Evolutionary conservation across 306 rosid species (phyloP).

Genomic region (Acmispon strigosus): DNA sequence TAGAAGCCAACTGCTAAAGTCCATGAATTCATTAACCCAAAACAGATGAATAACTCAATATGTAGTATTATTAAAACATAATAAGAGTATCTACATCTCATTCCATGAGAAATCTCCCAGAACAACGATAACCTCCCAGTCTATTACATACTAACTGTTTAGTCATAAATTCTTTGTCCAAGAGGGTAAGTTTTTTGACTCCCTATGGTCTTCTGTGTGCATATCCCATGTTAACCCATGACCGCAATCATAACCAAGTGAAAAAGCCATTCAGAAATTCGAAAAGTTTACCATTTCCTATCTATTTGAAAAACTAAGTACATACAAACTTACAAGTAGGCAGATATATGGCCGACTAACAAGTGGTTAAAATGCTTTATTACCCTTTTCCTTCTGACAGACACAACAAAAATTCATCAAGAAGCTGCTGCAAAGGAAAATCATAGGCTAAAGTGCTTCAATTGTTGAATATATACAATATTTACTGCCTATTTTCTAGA

Average conservation of each 20-base stretch:
- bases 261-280: background rate
- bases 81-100: background rate
- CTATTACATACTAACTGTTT: background rate
- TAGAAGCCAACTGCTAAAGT: background rate
- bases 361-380: conserved; percentile 2
- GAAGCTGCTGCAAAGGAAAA: background rate
- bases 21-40: background rate
- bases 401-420: background rate
- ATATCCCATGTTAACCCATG: background rate
- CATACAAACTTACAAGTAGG: background rate
- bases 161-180: background rate
- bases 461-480: background rate
- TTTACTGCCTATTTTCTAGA: background rate
- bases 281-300: background rate
- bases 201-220: background rate
- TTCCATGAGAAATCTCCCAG: background rate
- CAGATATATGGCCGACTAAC: background rate
- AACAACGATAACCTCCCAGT: background rate
- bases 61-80: background rate
- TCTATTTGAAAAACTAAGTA: too few species aligned
- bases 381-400: background rate
- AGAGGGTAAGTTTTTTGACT: background rate
- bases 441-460: background rate
- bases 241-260: background rate
- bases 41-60: background rate